These are phyloP conservation scores for Cercospora sp. DNA, from an alignment of 2,329 filamentous ascomycete genomes.

Conservation along the genomic window DNA sequence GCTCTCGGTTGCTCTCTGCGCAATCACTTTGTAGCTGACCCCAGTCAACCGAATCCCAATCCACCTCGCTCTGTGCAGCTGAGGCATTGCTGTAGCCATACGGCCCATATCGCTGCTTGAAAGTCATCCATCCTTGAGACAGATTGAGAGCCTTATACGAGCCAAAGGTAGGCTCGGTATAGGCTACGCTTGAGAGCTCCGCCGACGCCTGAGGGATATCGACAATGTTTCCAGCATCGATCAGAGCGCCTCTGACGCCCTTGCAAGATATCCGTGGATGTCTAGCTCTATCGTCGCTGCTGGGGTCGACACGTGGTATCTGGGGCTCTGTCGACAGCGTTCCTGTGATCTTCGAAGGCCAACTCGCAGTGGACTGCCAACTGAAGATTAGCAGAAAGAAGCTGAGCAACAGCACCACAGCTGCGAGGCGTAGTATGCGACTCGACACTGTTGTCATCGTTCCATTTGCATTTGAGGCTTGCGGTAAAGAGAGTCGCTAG, in stretches of 20 bases:
- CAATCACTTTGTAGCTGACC: not conserved
- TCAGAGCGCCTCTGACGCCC: not conserved
- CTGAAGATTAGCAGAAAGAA: not conserved
- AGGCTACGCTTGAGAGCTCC: not conserved
- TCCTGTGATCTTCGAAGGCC: not conserved
- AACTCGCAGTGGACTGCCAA: not conserved
- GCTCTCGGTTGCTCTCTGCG: not conserved
- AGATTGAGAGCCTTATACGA: not conserved
- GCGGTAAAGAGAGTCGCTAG: not conserved
- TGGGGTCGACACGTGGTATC: not conserved
- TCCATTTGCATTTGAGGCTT: not conserved
- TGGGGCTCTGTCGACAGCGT: not conserved
- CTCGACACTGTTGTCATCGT: not conserved
- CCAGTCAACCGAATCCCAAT: not conserved
- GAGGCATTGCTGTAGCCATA: not conserved
- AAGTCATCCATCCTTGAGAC: not conserved
- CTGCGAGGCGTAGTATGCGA: not conserved
- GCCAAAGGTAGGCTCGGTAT: not conserved
- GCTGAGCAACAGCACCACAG: not conserved
- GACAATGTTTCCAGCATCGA: not conserved
- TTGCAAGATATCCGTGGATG: not conserved
- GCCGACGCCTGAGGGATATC: not conserved
- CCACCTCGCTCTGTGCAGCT: not conserved
- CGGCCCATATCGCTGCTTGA: not conserved
- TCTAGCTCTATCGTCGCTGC: not conserved